Evolutionary conservation across 2,329 filamentous ascomycete genomes (phyloP).

Genomic region (Berkeleyomyces rouxiae): DNA sequence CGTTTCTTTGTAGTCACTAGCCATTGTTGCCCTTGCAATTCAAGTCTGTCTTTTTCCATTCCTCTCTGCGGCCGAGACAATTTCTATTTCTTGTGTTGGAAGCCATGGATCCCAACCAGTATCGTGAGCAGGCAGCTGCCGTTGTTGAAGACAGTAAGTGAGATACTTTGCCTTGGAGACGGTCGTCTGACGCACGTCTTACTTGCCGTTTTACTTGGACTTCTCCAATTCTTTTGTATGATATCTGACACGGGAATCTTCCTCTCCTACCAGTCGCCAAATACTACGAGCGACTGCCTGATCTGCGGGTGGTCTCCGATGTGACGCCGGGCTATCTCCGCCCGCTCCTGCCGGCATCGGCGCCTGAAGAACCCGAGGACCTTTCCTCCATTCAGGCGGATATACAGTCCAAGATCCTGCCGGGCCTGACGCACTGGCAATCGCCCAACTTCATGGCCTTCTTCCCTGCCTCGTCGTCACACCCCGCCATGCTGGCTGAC

Average conservation of each 20-base stretch:
- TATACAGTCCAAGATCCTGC: constrained; percentile 72
- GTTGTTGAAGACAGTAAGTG: constrained; percentile 67
- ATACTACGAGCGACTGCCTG: constrained; percentile 63
- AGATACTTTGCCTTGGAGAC: constrained; percentile 1
- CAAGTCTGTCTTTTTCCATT: not conserved
- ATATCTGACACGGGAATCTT: constrained; percentile 3
- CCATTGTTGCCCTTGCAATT: not conserved
- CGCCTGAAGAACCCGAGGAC: constrained; percentile 49
- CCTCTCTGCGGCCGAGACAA: not conserved
- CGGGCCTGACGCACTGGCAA: constrained; percentile 89
- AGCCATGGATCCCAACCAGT: constrained; percentile 62
- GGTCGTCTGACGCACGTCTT: no score
- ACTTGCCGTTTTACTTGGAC: no score
- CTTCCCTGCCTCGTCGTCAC: constrained; percentile 70
- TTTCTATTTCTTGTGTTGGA: not conserved
- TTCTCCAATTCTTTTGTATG: no score
- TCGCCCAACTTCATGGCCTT: constrained; percentile 92
- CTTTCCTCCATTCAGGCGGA: constrained; percentile 72
- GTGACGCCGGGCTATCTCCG: constrained; percentile 76
- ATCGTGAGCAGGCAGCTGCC: constrained; percentile 57
- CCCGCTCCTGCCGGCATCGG: constrained; percentile 53
- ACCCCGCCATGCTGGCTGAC: constrained; percentile 75
- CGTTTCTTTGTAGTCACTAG: no score
- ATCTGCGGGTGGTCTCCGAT: constrained; percentile 55
- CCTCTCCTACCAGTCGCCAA: constrained; percentile 45